Evolutionary conservation across 768 basidiomycete genomes (phyloP), one percentile per base, ranked within the genome.

Genomic region (Rhodotorula diobovata): DNA sequence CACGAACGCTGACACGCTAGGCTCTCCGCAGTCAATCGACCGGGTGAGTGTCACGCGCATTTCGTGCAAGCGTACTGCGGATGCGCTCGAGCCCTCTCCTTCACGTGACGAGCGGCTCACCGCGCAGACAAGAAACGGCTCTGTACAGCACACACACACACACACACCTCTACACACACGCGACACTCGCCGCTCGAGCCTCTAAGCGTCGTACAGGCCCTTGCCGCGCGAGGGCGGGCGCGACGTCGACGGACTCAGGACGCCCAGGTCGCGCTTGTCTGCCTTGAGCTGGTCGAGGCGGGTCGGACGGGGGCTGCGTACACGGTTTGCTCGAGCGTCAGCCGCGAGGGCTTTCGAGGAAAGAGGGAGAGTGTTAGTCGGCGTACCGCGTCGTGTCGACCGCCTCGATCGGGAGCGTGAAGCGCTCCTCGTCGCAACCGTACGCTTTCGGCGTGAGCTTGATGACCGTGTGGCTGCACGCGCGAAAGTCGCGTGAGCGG

Each of bases 371-470:
- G 45, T 3, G 48, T 1, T 23, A 28, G 48, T 23, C 9, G 25
- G 5, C 73, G 39, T 7, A 71, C 60, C 94, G 87, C 80, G 95
- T 93, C 1, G 94, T 98, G 80, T 98, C 91, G 37, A 98, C 95
- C 2, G 95, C 95, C 35, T 84, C 84, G 77, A 98, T 97, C 18
- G 93, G 93, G 7, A 98, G 82, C 1, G 90, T 84, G 80, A 93
- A 98, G 61, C 91, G 92, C 65, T 75, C 66, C 54, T 99, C 96
- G 79, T 98, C 93, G 82, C 95, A 98, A 50, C 96, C 96, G 80
- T 98, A 99, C 2, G 96, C 96, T 79, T 91, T 93, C 18, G 96
- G 96, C 1, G 95, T 98, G 57, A 99, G 85, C 82, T 98, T 98
- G 81, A 99, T 96, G 48, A 99, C 89, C 0, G 95, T 99, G 79